A percentile compares a stretch with the other conserved stretches of the same genome.
These are phyloP conservation scores for Backusella macrospora DNA, from an alignment of 192 early-diverging fungal genomes.

Conservation along the genomic window DNA sequence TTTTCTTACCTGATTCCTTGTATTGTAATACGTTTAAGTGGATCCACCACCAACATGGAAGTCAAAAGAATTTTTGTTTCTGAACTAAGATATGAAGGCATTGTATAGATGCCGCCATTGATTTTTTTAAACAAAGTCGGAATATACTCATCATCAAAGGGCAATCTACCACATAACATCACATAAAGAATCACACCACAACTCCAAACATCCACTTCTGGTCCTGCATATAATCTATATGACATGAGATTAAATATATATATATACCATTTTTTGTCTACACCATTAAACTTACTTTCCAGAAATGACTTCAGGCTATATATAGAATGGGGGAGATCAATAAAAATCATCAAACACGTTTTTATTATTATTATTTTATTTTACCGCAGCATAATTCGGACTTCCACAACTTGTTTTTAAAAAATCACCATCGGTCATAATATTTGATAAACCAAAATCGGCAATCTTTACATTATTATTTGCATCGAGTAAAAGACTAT, in stretches of 20 bases:
- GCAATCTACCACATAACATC: constrained; percentile 39
- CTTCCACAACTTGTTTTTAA: constrained; percentile 86
- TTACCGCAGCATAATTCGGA: constrained; percentile 80
- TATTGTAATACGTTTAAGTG: constrained; percentile 93
- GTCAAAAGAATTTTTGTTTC: constrained; percentile 82
- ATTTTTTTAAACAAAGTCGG: constrained; percentile 91
- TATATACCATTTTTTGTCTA: no score
- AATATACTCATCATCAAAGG: constrained; percentile 95
- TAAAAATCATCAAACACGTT: not conserved
- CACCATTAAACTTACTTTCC: constrained; percentile 78
- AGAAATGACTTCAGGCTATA: constrained; percentile 76
- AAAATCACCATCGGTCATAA: constrained; percentile 86
- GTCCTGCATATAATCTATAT: constrained; percentile 78
- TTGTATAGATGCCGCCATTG: constrained; percentile 89
- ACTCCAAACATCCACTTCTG: constrained; percentile 97
- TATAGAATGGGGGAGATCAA: not conserved
- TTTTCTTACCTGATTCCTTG: constrained; percentile 63
- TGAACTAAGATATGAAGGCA: constrained; percentile 85
- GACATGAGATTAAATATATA: no score
- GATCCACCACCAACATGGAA: constrained; percentile 95
- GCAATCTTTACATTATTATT: constrained; percentile 96
- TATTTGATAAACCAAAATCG: constrained; percentile 96
- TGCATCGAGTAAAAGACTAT: constrained; percentile 83
- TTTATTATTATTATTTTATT: not conserved
- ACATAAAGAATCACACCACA: constrained; percentile 76